A percentile compares a stretch with the other conserved stretches of the same genome.
These are phyloP conservation scores for Pseudozyma thailandica DNA, from an alignment of 1,284 basidiomycete genomes.

Conservation along the genomic window DNA sequence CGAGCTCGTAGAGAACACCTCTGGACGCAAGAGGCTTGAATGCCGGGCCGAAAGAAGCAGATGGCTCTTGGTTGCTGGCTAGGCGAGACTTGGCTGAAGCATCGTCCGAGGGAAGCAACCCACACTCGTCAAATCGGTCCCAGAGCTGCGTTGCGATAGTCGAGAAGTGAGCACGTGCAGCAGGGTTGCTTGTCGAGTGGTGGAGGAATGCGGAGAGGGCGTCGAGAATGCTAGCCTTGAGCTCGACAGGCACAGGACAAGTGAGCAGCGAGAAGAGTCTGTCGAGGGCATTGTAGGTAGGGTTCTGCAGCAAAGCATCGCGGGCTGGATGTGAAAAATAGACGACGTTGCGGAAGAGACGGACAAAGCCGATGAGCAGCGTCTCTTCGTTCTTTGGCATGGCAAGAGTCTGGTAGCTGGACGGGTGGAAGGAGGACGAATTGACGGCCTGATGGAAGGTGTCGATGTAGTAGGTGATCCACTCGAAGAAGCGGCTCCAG, in stretches of 20 bases:
- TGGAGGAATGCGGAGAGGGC: constrained; percentile 80
- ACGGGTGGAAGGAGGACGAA: constrained; percentile 34
- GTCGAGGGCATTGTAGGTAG: constrained; percentile 78
- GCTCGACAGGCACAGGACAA: constrained; percentile 76
- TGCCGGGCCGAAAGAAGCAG: constrained; percentile 29
- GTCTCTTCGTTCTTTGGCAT: constrained; percentile 81
- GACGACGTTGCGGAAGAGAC: constrained; percentile 82
- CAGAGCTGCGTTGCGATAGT: constrained; percentile 83
- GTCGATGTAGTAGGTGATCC: constrained; percentile 66
- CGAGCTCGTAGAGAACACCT: constrained; percentile 74
- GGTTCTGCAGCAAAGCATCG: constrained; percentile 80
- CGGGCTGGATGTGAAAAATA: constrained; percentile 81
- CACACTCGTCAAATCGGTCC: constrained; percentile 78
- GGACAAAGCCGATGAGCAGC: constrained; percentile 82
- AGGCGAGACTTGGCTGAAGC: constrained; percentile 21
- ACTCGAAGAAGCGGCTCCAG: constrained; percentile 65
- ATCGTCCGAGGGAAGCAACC: constrained; percentile 32
- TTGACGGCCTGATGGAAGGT: constrained; percentile 51
- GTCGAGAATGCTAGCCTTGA: constrained; percentile 87
- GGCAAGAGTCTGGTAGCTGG: constrained; percentile 51
- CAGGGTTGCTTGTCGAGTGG: constrained; percentile 18
- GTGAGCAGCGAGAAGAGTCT: constrained; percentile 72
- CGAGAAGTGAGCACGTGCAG: constrained; percentile 29
- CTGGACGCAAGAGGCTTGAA: constrained; percentile 40
- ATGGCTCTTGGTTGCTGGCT: not conserved